phyloP scores from a whole-genome alignment of 2,329 filamentous ascomycete species.

The Coleophoma eucalyptorum region DNA sequence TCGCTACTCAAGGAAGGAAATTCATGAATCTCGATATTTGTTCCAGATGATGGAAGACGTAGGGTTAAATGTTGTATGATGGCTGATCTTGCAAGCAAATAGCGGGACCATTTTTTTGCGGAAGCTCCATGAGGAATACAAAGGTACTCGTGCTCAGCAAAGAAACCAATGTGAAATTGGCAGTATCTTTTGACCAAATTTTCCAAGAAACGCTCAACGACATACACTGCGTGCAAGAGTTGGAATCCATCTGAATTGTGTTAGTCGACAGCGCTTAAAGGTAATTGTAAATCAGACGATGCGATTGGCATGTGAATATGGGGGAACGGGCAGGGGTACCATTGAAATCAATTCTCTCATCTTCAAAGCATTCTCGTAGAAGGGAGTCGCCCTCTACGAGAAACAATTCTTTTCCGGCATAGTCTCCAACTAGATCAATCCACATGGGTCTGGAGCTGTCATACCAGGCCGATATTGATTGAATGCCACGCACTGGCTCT shows the following conservation, averaged over 20 bases:
- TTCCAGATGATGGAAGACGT: constrained; percentile 16
- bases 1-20: constrained; percentile 39
- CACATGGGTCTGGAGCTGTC: constrained; percentile 35
- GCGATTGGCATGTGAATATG: not conserved
- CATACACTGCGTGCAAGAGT: constrained; percentile 66
- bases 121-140: constrained; percentile 46
- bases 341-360: constrained; percentile 60
- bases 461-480: constrained; percentile 32
- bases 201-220: constrained; percentile 62
- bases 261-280: constrained; percentile 9
- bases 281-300: not conserved
- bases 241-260: constrained; percentile 54
- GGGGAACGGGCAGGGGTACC: constrained; percentile 28
- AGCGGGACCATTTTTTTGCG: constrained; percentile 32
- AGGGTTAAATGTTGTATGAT: constrained; percentile 56
- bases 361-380: constrained; percentile 59
- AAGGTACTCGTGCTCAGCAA: constrained; percentile 46
- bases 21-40: constrained; percentile 32
- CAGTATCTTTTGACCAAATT: constrained; percentile 60
- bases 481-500: constrained; percentile 4
- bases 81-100: constrained; percentile 56
- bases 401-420: constrained; percentile 70
- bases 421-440: constrained; percentile 71
- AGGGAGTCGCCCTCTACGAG: constrained; percentile 71
- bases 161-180: constrained; percentile 69